Evolutionary conservation across 2,329 filamentous ascomycete genomes (phyloP).

Genomic region (Fusarium sulawesiense): DNA sequence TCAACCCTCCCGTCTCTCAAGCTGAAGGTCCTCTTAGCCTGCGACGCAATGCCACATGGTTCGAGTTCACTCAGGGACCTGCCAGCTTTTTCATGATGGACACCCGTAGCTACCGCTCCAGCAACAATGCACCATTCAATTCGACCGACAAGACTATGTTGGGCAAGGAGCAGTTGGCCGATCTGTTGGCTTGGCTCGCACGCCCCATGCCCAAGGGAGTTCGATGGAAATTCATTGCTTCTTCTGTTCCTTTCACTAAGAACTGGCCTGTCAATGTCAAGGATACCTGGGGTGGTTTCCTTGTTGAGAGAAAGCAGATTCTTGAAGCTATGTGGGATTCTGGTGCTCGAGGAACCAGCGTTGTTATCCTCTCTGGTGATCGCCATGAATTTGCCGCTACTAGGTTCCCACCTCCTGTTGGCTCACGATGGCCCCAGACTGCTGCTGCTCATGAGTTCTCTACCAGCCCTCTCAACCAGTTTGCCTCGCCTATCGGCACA

Average conservation of each 20-base stretch:
- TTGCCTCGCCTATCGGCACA: constrained; percentile 86
- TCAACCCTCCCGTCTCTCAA: constrained; percentile 80
- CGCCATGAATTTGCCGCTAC: constrained; percentile 98
- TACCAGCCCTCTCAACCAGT: constrained; percentile 91
- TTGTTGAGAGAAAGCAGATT: constrained; percentile 80
- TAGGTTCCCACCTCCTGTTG: constrained; percentile 72
- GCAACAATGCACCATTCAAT: constrained; percentile 68
- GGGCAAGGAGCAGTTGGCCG: constrained; percentile 79
- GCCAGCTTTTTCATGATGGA: constrained; percentile 96
- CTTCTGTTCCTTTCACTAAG: constrained; percentile 94
- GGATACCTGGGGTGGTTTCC: constrained; percentile 95
- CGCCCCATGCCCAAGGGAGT: constrained; percentile 80
- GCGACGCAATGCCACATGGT: constrained; percentile 77
- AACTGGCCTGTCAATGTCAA: constrained; percentile 91
- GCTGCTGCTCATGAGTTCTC: constrained; percentile 89
- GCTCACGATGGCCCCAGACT: constrained; percentile 70
- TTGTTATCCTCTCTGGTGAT: constrained; percentile 89
- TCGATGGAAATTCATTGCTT: constrained; percentile 93
- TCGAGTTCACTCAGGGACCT: constrained; percentile 88
- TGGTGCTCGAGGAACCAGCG: constrained; percentile 77
- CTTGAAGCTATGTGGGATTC: constrained; percentile 94
- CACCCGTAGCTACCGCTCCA: constrained; percentile 86
- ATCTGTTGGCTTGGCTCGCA: constrained; percentile 81
- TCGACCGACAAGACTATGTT: constrained; percentile 85
- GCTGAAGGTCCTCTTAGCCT: constrained; percentile 56